These are phyloP conservation scores for Smallanthus sonchifolius DNA, from an alignment of 129 eudicot genomes.

Conservation along the genomic window DNA sequence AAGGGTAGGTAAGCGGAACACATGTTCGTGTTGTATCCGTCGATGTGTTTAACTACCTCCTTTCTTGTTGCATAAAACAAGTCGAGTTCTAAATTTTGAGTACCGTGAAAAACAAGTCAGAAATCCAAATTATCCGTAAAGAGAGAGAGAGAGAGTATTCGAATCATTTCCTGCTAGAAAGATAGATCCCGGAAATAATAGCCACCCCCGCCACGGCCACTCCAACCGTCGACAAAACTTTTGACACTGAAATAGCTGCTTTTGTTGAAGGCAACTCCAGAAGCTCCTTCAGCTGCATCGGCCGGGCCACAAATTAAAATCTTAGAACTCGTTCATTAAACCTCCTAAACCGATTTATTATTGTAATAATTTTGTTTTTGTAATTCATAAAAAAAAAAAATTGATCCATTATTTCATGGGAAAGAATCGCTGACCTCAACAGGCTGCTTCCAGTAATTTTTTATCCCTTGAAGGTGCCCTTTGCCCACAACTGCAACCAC, in stretches of 20 bases:
- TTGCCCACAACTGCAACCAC: constrained; percentile 99
- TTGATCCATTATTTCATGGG: not conserved
- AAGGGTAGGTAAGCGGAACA: not conserved
- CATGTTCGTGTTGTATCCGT: constrained; percentile 9
- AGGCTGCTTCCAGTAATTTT: constrained; percentile 79
- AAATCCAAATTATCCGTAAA: not conserved
- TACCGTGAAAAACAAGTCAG: not conserved
- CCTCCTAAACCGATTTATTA: not conserved
- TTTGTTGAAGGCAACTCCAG: constrained; percentile 52
- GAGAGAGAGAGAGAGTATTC: not conserved
- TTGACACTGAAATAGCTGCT: constrained; percentile 32
- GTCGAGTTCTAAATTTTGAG: constrained; percentile 2
- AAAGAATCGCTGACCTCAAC: constrained; percentile 54
- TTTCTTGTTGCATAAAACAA: constrained; percentile 1
- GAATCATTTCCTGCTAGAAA: constrained; percentile 59
- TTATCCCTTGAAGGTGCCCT: constrained; percentile 92
- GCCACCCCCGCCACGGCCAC: constrained; percentile 81
- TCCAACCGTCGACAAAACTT: constrained; percentile 58
- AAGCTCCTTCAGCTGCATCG: constrained; percentile 54
- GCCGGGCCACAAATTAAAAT: constrained; percentile 1
- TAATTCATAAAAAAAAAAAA: not conserved
- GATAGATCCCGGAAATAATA: constrained; percentile 70
- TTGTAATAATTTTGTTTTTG: not conserved
- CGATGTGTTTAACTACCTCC: not conserved
- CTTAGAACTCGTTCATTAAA: not conserved